Base-by-base conservation (phyloP, 2,329 filamentous ascomycete genomes). In the Emergomyces africanus region DNA sequence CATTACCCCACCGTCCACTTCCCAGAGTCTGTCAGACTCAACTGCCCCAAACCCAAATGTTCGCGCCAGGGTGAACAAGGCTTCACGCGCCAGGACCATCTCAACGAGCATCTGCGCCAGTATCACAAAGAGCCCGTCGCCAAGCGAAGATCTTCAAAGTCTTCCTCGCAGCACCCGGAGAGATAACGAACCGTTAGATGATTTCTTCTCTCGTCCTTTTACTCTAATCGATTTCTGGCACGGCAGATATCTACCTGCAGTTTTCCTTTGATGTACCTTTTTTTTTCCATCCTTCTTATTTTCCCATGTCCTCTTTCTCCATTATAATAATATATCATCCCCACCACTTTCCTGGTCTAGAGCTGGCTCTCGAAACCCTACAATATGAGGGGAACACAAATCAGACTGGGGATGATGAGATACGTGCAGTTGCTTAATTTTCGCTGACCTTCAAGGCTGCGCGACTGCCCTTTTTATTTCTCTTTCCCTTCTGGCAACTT, bases 51-150 rank as follows among this genome's bases (percentile, higher is more conserved):
- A 33, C 65, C 68, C 1, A 68, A 71, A 46, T 81, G 79, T 64
- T 67, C 69, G 46, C 74, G 78, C 18, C 79, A 78, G 64, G 74
- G 73, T 5, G 66, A 62, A 46, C 70, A 75, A 61, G 81, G 81
- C 0, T 84, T 84, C 64, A 78, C 78, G 4, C 74, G 82, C 5
- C 73, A 76, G 57, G 82, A 85, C 64, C 82, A 84, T 65, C 71
- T 83, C 46, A 74, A 74, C 44, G 82, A 84, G 65, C 82, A 85
- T 66, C 67, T 80, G 57, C 72, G 82, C 57, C 79, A 79, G 49
- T 81, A 78, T 61, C 82, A 84, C 65, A 75, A 78, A 58, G 68
- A 76, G 51, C 72, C 79, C 39, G 66, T 78, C 20, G 72, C 74
- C 2, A 75, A 76, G 66, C 72, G 73, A 1, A 64, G 66, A 15